phyloP scores from a whole-genome alignment of 2,329 filamentous ascomycete genomes.

The Fonsecaea nubica region DNA sequence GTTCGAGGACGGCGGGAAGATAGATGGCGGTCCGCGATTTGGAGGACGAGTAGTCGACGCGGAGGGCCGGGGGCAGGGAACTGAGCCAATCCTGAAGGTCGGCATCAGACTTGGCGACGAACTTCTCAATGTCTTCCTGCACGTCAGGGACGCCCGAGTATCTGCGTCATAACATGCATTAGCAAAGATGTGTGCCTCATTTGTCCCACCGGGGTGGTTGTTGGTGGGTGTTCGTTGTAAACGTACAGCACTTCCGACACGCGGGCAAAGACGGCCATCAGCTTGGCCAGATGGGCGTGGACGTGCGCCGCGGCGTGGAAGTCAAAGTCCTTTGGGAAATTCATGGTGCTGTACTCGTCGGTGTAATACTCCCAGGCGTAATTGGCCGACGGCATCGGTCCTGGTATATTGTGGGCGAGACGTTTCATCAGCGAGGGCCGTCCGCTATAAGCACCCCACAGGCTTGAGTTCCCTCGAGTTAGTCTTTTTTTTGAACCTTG shows the following conservation, averaged over 20 bases:
- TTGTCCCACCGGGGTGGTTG: neutral
- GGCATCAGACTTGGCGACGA: conserved; percentile 15
- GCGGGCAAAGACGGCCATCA: conserved; percentile 10
- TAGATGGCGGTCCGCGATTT: conserved; percentile 18
- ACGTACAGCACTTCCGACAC: conserved; percentile 20
- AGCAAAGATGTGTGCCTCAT: neutral
- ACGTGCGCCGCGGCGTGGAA: conserved; percentile 9
- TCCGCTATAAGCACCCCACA: conserved; percentile 15
- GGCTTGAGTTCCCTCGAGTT: no score
- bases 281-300: conserved; percentile 5
- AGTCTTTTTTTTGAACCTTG: no score
- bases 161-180: neutral
- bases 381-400: neutral
- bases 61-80: conserved; percentile 10
- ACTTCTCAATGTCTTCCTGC: neutral
- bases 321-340: conserved; percentile 13
- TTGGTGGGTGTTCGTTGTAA: neutral
- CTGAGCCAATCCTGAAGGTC: conserved; percentile 21
- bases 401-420: conserved; percentile 2
- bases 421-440: conserved; percentile 15
- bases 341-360: conserved; percentile 5
- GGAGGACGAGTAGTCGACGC: conserved; percentile 4
- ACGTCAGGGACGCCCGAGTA: neutral
- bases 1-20: conserved; percentile 37
- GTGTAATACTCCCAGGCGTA: conserved; percentile 15